Evolutionary conservation across 257 asterid species (phyloP), one percentile per base, ranked within the genome.

Genomic region (Primulina huaijiensis): DNA sequence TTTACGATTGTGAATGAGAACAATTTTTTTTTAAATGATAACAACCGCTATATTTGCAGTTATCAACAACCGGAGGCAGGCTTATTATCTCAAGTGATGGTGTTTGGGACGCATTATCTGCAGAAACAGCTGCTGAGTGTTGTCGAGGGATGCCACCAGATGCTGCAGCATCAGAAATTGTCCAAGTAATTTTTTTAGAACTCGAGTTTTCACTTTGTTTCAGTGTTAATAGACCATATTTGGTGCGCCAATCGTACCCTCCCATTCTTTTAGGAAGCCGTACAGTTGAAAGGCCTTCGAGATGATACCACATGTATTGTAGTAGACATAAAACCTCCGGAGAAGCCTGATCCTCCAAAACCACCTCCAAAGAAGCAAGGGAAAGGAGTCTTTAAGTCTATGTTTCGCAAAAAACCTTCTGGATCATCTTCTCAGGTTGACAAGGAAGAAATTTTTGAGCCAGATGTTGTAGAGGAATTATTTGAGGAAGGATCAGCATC

Each of bases 281-380:
- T 94, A 61, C 79, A 77, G 58, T 87, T 84, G 61, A 89, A 89
- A 81, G 99, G 99, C 60, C 90, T 94, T 56, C 84, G 97, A 78
- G 99, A 94, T 62, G 99, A 94, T 74, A 94, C 99, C 17, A 94
- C 99, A n/a, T 94, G 99, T 76, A 89, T 94, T 69, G 99, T 94
- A 27, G 86, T 92, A 60, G 97, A 94, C 79, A 78, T 94, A 71
- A 87, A 70, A 59, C 97, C 90, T 31, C 86, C 86, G 0, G 91
- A 86, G 82, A 92, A 86, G 79, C 75, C 83, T 8, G 85, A 68
- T 37, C 90, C 86, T 35, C 90, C 92, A 20, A 72, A 75, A 58
- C 80, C 85, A 25, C 93, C 89, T 62, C 83, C 76, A 46, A 92
- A 88, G 85, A 89, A 85, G 87, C 90, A 84, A 43, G 89, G 88